Base-by-base conservation (phyloP, 768 basidiomycete genomes). In the Amanita muscaria region DNA sequence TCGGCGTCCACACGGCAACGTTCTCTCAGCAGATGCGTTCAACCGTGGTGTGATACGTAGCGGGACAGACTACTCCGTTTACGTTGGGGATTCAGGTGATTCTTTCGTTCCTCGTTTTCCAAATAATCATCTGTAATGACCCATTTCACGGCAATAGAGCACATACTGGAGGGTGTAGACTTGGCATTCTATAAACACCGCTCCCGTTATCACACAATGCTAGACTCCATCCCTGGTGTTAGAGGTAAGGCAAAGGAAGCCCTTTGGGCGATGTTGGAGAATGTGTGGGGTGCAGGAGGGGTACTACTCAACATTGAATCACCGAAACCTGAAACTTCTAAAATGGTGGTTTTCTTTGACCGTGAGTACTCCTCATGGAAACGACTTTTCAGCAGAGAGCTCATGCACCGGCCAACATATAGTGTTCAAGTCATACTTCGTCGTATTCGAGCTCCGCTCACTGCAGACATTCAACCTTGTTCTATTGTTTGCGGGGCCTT, bases 221-320 rank as follows among this genome's bases (percentile, higher is more conserved):
- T 75, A 32, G 88, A 90, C 54, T 70, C 77, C 1, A 69, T 88
- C 34, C 66, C 80, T 5, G 74, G 73, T 40, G 78, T 70, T 23
- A 57, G 65, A 2, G 80, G 79, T 0, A 67, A 70, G 10, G 70
- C 64, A 46, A 65, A 59, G 27, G 52, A 56, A 27, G 64, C 81
- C 6, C 63, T 91, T 7, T 90, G 87, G 86, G 70, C 77, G 2
- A 85, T 88, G 80, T 74, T 90, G 74, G 83, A 89, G 49, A 68
- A 71, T 1, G 65, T 77, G 0, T 61, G 68, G 40, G 75, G 69
- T 3, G 76, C 78, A 0, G 83, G 79, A 6, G 37, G 69, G 5
- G 67, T 67, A 2, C 59, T 90, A 23, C 62, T 82, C 19, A 73
- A 80, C 33, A 61, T 64, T 36, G 66, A 64, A 43, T 47, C 41